A percentile compares a stretch with the other conserved stretches of the same genome.
Evolutionary conservation across 768 basidiomycete genomes (phyloP).

Genomic region (Russula brevipes): DNA sequence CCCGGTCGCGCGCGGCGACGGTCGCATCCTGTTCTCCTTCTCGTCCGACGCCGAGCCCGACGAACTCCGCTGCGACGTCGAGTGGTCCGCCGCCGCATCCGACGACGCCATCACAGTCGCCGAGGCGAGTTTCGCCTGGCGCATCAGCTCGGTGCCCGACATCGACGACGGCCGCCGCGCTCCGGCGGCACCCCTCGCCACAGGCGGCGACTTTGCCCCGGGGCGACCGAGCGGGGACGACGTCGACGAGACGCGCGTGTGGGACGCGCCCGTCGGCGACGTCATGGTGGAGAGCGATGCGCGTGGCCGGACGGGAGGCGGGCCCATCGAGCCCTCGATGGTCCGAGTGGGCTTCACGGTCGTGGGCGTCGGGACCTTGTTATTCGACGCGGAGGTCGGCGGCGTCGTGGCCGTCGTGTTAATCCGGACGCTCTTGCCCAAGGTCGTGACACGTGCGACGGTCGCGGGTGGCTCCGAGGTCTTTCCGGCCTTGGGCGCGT

Average conservation of each 20-base stretch:
- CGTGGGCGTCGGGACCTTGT: conserved; percentile 17
- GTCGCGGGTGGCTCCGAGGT: conserved; percentile 4
- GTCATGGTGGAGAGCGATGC: conserved; percentile 19
- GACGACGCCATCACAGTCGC: not conserved
- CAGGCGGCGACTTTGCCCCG: conserved; percentile 12
- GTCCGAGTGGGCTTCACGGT: conserved; percentile 14
- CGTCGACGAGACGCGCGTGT: conserved; percentile 5
- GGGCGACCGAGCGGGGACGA: conserved; percentile 20
- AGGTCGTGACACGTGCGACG: conserved; percentile 12
- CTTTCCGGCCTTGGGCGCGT: conserved; percentile 20
- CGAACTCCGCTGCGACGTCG: conserved; percentile 7
- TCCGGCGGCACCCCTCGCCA: not conserved
- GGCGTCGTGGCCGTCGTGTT: conserved; percentile 16
- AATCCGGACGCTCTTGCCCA: conserved; percentile 25
- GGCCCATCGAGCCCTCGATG: conserved; percentile 19
- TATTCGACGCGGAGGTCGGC: conserved; percentile 1
- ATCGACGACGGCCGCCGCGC: conserved; percentile 19
- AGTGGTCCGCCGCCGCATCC: conserved; percentile 7
- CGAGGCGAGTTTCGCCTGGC: conserved; percentile 13
- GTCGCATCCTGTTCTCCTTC: conserved; percentile 20
- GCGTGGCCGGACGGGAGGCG: conserved; percentile 13
- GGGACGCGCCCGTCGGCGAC: conserved; percentile 4
- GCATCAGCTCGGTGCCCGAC: conserved; percentile 20
- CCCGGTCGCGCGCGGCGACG: not conserved
- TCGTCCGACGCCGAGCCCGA: conserved; percentile 12